phyloP scores from a whole-genome alignment of 371 early-diverging fungal genomes.

The Chytridiales sp. region DNA sequence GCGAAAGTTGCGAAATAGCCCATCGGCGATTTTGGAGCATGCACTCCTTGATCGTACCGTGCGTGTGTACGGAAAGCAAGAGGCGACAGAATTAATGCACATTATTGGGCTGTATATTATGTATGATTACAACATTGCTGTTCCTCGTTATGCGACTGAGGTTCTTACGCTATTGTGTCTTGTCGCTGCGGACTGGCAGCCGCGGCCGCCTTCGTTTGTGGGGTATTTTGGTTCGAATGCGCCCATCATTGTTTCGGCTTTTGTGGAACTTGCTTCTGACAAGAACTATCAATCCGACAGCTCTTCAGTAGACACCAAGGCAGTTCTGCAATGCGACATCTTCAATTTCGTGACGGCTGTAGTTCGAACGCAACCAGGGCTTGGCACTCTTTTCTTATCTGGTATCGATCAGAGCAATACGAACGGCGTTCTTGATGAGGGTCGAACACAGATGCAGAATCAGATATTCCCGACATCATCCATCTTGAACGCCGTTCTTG shows the following conservation, averaged over 20 bases:
- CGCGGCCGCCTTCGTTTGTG: conserved; percentile 41
- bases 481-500: conserved; percentile 6
- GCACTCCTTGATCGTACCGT: conserved; percentile 42
- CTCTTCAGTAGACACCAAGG: background rate
- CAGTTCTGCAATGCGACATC: conserved; percentile 34
- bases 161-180: conserved; percentile 41
- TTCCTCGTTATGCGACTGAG: conserved; percentile 30
- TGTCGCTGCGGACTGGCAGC: conserved; percentile 37
- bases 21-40: conserved; percentile 34
- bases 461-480: background rate
- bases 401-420: conserved; percentile 6
- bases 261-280: conserved; percentile 27
- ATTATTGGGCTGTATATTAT: conserved; percentile 36
- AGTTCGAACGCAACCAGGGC: conserved; percentile 45
- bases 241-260: conserved; percentile 21
- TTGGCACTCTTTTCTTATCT: conserved; percentile 37
- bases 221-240: conserved; percentile 45
- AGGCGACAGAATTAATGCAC: conserved; percentile 38
- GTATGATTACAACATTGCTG: conserved; percentile 31
- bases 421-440: background rate
- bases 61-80: conserved; percentile 7
- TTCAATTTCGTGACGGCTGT: conserved; percentile 34
- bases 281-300: background rate
- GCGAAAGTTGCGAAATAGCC: conserved; percentile 13
- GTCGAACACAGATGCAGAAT: background rate